Conservation (phyloP, 1,139 yeast genomes). For the Candida gigantensis region DNA sequence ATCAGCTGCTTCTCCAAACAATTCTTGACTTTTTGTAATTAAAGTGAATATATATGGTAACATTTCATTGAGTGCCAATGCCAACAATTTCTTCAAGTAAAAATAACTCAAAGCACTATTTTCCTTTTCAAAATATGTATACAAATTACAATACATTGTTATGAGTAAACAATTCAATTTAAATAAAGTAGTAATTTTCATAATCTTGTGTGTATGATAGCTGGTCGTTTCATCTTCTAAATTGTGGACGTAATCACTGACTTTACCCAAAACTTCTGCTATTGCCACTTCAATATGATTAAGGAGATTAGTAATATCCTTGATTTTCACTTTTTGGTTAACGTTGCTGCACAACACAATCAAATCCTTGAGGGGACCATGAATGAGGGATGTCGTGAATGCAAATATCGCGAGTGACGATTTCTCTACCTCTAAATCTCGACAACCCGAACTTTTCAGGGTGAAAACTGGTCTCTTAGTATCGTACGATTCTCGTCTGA, state of each 20-base stretch:
- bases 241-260: constrained; percentile 33
- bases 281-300: constrained; percentile 35
- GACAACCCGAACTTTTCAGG: constrained; percentile 14
- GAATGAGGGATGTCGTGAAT: constrained; percentile 18
- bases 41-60: constrained; percentile 38
- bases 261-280: constrained; percentile 27
- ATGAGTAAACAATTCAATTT: constrained; percentile 29
- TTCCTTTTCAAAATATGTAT: constrained; percentile 31
- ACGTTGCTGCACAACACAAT: constrained; percentile 9
- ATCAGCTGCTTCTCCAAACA: constrained; percentile 32
- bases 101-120: constrained; percentile 25
- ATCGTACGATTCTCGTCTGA: constrained; percentile 35
- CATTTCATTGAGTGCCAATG: constrained; percentile 29
- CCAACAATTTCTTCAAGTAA: constrained; percentile 30
- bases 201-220: constrained; percentile 33
- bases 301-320: constrained; percentile 18
- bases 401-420: constrained; percentile 19
- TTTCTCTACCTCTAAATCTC: constrained; percentile 19
- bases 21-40: constrained; percentile 23
- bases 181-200: constrained; percentile 33
- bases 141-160: constrained; percentile 34
- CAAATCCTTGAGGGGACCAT: constrained; percentile 16
- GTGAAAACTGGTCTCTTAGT: constrained; percentile 35
- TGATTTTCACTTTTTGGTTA: constrained; percentile 9
- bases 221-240: constrained; percentile 14